Evolutionary conservation across 345 rosid species (phyloP).

Genomic region (Lepidium didymum): DNA sequence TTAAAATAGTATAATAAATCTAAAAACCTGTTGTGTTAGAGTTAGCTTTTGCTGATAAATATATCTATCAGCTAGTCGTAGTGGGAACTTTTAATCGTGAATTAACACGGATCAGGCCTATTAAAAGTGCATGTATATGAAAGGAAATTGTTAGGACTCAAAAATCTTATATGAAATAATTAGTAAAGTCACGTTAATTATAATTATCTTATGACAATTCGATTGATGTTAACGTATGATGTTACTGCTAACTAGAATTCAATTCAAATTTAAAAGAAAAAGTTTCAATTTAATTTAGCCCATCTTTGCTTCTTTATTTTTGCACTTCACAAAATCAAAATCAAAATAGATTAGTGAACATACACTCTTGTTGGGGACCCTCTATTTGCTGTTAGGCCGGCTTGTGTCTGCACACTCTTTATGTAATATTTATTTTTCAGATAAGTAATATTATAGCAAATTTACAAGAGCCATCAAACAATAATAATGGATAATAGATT

Average conservation of each 20-base stretch:
- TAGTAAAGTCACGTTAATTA: slow-evolving; percentile 15
- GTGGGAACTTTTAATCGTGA: slow-evolving; percentile 2
- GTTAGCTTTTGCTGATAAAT: background rate
- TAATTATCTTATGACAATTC: slow-evolving; percentile 7
- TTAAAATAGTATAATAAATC: too few relatives aligned
- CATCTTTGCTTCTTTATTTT: background rate
- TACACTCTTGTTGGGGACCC: background rate
- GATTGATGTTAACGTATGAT: slow-evolving; percentile 29
- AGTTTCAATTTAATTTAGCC: background rate
- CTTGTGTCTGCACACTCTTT: background rate
- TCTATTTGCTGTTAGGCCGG: slow-evolving; percentile 12
- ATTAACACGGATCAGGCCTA: background rate
- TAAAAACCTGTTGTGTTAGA: background rate
- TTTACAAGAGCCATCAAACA: background rate
- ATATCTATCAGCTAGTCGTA: slow-evolving; percentile 13
- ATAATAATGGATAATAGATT: background rate
- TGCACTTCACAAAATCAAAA: background rate
- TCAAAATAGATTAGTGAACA: background rate
- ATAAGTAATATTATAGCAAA: too few relatives aligned
- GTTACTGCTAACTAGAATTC: slow-evolving; percentile 13
- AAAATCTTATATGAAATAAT: background rate
- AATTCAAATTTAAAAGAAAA: background rate
- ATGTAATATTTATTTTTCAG: background rate
- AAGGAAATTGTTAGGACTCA: background rate
- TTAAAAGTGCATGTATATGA: background rate